A percentile compares a stretch with the other conserved stretches of the same genome.
These are phyloP conservation scores for Jatropha curcas DNA, from an alignment of 345 rosid species.

Conservation along the genomic window DNA sequence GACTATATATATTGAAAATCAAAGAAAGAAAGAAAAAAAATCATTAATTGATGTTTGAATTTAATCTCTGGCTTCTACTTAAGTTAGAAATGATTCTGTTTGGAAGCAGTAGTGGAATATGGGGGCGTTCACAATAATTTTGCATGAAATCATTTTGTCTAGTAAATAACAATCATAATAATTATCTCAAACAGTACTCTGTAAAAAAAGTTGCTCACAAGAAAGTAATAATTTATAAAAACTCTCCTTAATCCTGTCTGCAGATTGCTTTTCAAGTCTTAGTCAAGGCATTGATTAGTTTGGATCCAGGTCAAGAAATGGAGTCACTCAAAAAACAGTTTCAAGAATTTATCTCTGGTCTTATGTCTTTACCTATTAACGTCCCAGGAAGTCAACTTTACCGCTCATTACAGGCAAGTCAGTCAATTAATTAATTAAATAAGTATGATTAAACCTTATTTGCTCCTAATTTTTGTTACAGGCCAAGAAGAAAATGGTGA, in stretches of 20 bases:
- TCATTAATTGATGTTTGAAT: constrained; percentile 35
- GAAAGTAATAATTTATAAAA: not conserved
- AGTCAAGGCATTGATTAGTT: constrained; percentile 83
- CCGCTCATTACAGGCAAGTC: constrained; percentile 75
- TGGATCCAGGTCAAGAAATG: constrained; percentile 82
- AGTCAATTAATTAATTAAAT: no score
- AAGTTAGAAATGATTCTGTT: constrained; percentile 27
- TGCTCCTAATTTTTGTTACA: constrained; percentile 9
- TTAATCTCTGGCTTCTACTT: constrained; percentile 37
- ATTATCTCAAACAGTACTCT: constrained; percentile 18
- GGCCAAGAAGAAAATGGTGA: constrained; percentile 95
- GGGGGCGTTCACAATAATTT: constrained; percentile 48
- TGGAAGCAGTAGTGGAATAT: constrained; percentile 32
- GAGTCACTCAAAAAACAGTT: constrained; percentile 68
- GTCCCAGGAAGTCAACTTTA: constrained; percentile 88
- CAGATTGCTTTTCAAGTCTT: constrained; percentile 93
- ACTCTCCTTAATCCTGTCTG: constrained; percentile 8
- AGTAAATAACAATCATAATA: constrained; percentile 28
- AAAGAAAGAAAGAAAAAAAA: no score
- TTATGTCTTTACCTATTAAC: constrained; percentile 86
- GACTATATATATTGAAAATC: no score
- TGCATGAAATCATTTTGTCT: constrained; percentile 48
- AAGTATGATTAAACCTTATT: no score
- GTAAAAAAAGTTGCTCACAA: constrained; percentile 25
- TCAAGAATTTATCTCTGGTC: constrained; percentile 79